Conservation (phyloP, 2,329 filamentous ascomycete species). For the Pestalotiopsis sp. region DNA sequence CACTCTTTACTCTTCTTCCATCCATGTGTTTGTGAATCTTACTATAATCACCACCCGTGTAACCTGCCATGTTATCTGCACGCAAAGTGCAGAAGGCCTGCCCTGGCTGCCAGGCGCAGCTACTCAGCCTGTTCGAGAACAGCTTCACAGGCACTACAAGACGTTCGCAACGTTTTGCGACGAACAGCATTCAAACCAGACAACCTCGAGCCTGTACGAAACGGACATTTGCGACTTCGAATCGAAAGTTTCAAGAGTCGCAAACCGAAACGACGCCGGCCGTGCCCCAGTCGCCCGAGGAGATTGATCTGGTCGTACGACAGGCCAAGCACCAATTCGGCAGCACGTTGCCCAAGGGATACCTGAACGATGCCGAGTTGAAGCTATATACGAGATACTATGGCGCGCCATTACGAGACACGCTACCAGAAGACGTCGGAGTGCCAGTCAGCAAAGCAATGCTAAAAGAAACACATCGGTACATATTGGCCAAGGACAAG, state of each 20-base stretch:
- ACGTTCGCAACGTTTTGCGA: slow-evolving; percentile 18
- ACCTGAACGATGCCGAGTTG: slow-evolving; percentile 72
- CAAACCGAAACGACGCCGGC: slow-evolving; percentile 17
- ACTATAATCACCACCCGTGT: not conserved
- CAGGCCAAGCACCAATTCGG: slow-evolving; percentile 76
- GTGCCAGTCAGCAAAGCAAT: slow-evolving; percentile 39
- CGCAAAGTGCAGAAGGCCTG: slow-evolving; percentile 39
- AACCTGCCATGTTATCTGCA: slow-evolving; percentile 38
- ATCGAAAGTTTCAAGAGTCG: slow-evolving; percentile 20
- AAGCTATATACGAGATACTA: slow-evolving; percentile 80
- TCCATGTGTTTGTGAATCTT: not conserved
- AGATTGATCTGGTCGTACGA: slow-evolving; percentile 68
- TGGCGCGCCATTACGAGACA: slow-evolving; percentile 71
- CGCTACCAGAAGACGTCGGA: slow-evolving; percentile 61
- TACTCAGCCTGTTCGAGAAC: slow-evolving; percentile 39
- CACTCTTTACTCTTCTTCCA: not conserved
- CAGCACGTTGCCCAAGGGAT: slow-evolving; percentile 72
- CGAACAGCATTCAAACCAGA: slow-evolving; percentile 18
- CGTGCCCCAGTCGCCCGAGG: slow-evolving; percentile 23
- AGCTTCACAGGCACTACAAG: slow-evolving; percentile 30
- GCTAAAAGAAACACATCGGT: slow-evolving; percentile 19
- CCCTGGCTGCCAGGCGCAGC: slow-evolving; percentile 40
- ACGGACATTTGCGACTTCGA: slow-evolving; percentile 27
- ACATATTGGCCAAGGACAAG: slow-evolving; percentile 30
- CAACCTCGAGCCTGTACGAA: not conserved